Base-by-base conservation (phyloP, 2,329 filamentous ascomycete species). In the Sporothrix dimorphospora region DNA sequence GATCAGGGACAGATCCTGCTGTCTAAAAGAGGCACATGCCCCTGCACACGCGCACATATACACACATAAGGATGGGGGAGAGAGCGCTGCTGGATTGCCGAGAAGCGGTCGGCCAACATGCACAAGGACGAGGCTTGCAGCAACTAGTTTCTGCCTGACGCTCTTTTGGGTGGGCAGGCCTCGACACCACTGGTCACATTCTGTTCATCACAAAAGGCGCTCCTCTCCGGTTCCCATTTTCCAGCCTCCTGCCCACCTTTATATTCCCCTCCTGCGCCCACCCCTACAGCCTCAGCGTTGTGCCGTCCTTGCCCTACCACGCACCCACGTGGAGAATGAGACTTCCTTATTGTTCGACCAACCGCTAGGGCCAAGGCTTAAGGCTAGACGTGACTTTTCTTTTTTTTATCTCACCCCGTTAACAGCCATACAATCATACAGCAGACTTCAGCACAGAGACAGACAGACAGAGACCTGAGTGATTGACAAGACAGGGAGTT, bases 321-420 rank as follows among this genome's bases (percentile, higher is more conserved):
- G 30, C 69, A 53, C 59, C 57, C 69, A 66, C 59, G 59, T 71
- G 69, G 57, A 65, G 45, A 34, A 24, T 38, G 24, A 49, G 24
- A n/a, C 27, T 11, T 4, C 40, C 47, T 51, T 42, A 38, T 34
- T 53, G 65, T 68, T 68, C 47, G 47, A 51, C 30, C 30, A 68
- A 49, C 65, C 45, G 27, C 30, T 30, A n/a, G 24, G 30, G 61
- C 19, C 19, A 40, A 68, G 30, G 30, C 45, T 40, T 53, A 21
- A 47, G 30, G 16, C 27, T 27, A n/a, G 30, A 21, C 1, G 19
- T 34, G 53, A 8, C 49, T 30, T 65, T 34, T 16, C 40, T 42
- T 24, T 38, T 27, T 47, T 19, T 11, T 12, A 42, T 5, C 47
- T 3, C 27, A 27, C n/a, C 47, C 27, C 30, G 24, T 45, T 16